Base-by-base conservation (phyloP, 2,329 filamentous ascomycete genomes). In the Juglanconis sp. region DNA sequence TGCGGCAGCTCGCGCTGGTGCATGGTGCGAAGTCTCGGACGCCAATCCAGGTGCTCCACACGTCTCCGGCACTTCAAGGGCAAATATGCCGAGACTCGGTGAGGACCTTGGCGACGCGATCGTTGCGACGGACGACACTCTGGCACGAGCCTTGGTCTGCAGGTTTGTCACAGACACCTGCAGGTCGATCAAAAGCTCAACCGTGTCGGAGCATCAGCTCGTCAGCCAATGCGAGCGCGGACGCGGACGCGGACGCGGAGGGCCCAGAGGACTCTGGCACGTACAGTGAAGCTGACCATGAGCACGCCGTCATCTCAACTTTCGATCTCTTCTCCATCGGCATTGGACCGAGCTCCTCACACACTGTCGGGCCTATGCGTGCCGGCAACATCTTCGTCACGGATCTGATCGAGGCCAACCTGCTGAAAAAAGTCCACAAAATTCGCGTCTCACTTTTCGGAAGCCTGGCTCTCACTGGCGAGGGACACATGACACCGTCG, bases 261-360 rank as follows among this genome's bases (percentile, higher is more conserved):
- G 38, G 2, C 3, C 46, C 53, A 4, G 62, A 62, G 5, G 48
- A 73, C 3, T 65, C 72, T 2, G 76, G 77, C 56, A 76, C 73
- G 10, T 81, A 81, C 67, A 80, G 75, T 62, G 79, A 81, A 64
- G 73, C 78, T 1, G 78, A 80, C 52, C 76, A 79, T 51, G 79
- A 81, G 64, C 79, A 81, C 65, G 79, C 79, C 60, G 79, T 81
- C 66, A 81, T 81, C 59, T 81, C 79, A 2, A 78, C 79, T 0
- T 81, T 81, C 63, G 79, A 81, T 66, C 72, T 81, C 38, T 81
- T 81, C 68, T 81, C 78, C 36, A 80, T 81, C 56, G 79, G 79
- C 64, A 81, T 81, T 64, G 79, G 79, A 0, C 79, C 79, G 10
- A 81, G 79, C 0, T 81, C 79, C 2, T 81, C 79, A 10, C 79